Conservation (phyloP, 139 green algal species). For the Ettlia oleoabundans region DNA sequence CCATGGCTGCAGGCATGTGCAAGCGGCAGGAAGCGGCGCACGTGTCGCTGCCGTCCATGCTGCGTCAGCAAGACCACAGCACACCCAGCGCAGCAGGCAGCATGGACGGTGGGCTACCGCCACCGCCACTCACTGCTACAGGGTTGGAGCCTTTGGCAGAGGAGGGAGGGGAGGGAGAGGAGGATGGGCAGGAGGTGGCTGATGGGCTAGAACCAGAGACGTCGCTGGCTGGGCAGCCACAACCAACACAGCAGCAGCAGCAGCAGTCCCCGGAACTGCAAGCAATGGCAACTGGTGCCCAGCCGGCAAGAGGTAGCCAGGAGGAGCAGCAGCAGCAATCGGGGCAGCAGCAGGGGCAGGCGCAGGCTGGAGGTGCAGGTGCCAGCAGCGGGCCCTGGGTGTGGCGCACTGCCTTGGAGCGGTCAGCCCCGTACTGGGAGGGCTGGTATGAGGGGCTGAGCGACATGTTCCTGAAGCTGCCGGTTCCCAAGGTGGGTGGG, state of each 20-base stretch:
- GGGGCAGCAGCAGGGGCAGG: background rate
- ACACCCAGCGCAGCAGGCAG: background rate
- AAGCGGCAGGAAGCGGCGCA: slow-evolving; percentile 41
- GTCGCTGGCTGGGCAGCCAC: too few relatives aligned
- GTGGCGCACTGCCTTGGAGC: slow-evolving; percentile 79
- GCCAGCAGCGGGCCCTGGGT: slow-evolving; percentile 44
- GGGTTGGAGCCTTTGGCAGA: slow-evolving; percentile 4
- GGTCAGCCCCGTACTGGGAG: slow-evolving; percentile 79
- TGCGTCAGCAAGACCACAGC: slow-evolving; percentile 21
- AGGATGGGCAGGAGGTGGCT: background rate
- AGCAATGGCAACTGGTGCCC: too few relatives aligned
- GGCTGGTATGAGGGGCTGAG: slow-evolving; percentile 90
- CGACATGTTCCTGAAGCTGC: slow-evolving; percentile 75
- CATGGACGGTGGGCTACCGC: background rate
- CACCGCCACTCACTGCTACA: background rate
- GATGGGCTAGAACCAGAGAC: too few relatives aligned
- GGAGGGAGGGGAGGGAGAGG: background rate
- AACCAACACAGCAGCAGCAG: too few relatives aligned
- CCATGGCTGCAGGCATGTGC: slow-evolving; percentile 53
- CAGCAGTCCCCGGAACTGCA: too few relatives aligned
- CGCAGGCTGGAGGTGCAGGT: background rate
- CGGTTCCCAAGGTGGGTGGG: slow-evolving; percentile 80
- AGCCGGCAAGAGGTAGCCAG: background rate
- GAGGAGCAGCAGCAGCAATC: background rate
- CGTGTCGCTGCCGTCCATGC: slow-evolving; percentile 76